These are phyloP conservation scores for Penicillium verhagenii DNA, from an alignment of 495 filamentous ascomycete species.

Conservation along the genomic window DNA sequence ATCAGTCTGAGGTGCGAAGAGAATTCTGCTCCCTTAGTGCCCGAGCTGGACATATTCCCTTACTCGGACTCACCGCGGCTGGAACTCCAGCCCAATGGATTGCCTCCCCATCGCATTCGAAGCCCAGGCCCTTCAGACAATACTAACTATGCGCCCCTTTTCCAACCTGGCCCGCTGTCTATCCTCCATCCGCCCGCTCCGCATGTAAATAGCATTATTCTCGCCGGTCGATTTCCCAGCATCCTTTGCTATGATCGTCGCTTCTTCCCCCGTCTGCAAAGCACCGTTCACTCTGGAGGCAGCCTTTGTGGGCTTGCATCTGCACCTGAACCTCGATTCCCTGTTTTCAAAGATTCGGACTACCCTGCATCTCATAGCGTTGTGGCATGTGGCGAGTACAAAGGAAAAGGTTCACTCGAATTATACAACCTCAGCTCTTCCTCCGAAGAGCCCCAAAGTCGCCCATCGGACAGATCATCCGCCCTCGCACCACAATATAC, in stretches of 20 bases:
- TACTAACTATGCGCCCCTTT: slow-evolving; percentile 67
- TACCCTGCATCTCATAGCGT: slow-evolving; percentile 59
- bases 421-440: slow-evolving; percentile 64
- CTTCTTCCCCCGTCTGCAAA: slow-evolving; percentile 74
- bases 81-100: slow-evolving; percentile 39
- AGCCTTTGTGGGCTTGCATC: slow-evolving; percentile 74
- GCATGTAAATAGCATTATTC: slow-evolving; percentile 44
- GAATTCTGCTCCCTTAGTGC: slow-evolving; percentile 23
- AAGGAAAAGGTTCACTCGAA: slow-evolving; percentile 86
- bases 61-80: slow-evolving; percentile 40
- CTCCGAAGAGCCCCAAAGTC: slow-evolving; percentile 16
- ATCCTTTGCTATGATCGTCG: slow-evolving; percentile 88
- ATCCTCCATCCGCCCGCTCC: slow-evolving; percentile 72
- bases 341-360: slow-evolving; percentile 47
- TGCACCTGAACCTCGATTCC: slow-evolving; percentile 61
- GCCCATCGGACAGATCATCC: slow-evolving; percentile 35
- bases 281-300: slow-evolving; percentile 80
- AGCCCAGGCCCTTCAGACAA: slow-evolving; percentile 39
- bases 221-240: slow-evolving; percentile 87
- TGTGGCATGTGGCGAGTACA: slow-evolving; percentile 91
- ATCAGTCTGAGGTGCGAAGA: slow-evolving; percentile 44
- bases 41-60: slow-evolving; percentile 35
- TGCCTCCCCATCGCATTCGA: slow-evolving; percentile 42
- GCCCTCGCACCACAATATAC: slow-evolving; percentile 45
- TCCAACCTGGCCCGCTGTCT: slow-evolving; percentile 77